Evolutionary conservation across 108 stramenopile genomes (phyloP).

Genomic region (Skeletonema menzelii): DNA sequence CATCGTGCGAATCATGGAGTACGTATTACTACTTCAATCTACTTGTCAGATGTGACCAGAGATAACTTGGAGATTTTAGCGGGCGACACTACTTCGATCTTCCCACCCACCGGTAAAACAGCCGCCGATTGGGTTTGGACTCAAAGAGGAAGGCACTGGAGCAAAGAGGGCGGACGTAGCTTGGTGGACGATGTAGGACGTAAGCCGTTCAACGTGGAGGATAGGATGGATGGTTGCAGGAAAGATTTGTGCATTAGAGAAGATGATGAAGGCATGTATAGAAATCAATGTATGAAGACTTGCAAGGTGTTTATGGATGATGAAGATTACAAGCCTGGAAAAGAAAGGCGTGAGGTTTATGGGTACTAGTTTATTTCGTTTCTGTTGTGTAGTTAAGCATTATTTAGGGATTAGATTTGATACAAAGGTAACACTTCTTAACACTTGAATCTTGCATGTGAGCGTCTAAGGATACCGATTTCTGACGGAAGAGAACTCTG

Average conservation of each 20-base stretch:
- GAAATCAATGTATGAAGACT: constrained; percentile 30
- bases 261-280: constrained; percentile 10
- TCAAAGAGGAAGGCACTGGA: constrained; percentile 43
- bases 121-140: constrained; percentile 38
- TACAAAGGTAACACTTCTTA: background rate
- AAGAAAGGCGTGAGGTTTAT: constrained; percentile 21
- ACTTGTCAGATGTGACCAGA: constrained; percentile 52
- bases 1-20: constrained; percentile 47
- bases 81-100: constrained; percentile 32
- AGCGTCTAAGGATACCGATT: background rate
- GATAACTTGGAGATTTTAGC: constrained; percentile 35
- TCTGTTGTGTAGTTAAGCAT: no score
- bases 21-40: constrained; percentile 56
- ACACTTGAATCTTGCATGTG: background rate
- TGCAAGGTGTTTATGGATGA: constrained; percentile 37
- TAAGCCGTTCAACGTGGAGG: constrained; percentile 13
- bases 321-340: constrained; percentile 35
- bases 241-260: constrained; percentile 1
- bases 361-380: constrained; percentile 12
- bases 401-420: no score
- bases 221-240: constrained; percentile 17
- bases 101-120: constrained; percentile 31
- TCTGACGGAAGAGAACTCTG: background rate
- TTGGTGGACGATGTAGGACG: constrained; percentile 37
- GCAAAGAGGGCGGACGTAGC: constrained; percentile 22